These are phyloP conservation scores for Debaryomyces fabryi DNA, from an alignment of 1,139 yeast species.

Conservation along the genomic window DNA sequence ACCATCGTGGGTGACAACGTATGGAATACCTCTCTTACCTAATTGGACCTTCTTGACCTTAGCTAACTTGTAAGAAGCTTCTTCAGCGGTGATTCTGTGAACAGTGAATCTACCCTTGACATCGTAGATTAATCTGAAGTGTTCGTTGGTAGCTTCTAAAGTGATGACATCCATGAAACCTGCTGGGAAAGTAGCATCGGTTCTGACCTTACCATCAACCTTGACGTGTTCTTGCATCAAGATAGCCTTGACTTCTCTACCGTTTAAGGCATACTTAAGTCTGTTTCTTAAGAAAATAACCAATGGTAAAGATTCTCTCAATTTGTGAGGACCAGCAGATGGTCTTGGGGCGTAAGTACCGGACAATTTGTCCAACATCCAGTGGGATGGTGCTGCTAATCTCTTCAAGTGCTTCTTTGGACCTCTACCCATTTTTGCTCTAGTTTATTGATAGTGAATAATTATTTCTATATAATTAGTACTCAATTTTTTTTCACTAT, in stretches of 20 bases:
- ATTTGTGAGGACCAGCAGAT: constrained; percentile 99
- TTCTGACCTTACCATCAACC: constrained; percentile 99
- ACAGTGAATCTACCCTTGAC: constrained; percentile 99
- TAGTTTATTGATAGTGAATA: constrained; percentile 1
- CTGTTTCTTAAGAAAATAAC: constrained; percentile 98
- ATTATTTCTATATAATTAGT: constrained; percentile 6
- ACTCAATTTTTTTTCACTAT: constrained; percentile 14
- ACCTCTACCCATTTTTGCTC: constrained; percentile 31
- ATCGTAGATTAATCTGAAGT: constrained; percentile 98
- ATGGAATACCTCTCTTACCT: constrained; percentile 98
- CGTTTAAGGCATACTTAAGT: constrained; percentile 98
- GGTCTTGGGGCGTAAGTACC: constrained; percentile 99
- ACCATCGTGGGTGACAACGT: constrained; percentile 98
- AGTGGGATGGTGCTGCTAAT: constrained; percentile 86
- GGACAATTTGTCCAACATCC: constrained; percentile 99
- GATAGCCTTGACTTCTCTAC: constrained; percentile 99
- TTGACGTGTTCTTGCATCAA: constrained; percentile 99
- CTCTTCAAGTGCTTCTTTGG: constrained; percentile 49
- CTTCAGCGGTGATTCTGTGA: constrained; percentile 99
- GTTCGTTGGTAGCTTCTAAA: constrained; percentile 96
- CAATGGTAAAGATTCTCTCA: constrained; percentile 98
- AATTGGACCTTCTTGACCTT: constrained; percentile 97
- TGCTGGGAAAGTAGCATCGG: constrained; percentile 97
- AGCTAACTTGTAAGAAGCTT: constrained; percentile 96
- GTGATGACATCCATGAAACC: constrained; percentile 99